phyloP scores from a whole-genome alignment of 2,329 filamentous ascomycete genomes.

The Lomentospora prolificans region DNA sequence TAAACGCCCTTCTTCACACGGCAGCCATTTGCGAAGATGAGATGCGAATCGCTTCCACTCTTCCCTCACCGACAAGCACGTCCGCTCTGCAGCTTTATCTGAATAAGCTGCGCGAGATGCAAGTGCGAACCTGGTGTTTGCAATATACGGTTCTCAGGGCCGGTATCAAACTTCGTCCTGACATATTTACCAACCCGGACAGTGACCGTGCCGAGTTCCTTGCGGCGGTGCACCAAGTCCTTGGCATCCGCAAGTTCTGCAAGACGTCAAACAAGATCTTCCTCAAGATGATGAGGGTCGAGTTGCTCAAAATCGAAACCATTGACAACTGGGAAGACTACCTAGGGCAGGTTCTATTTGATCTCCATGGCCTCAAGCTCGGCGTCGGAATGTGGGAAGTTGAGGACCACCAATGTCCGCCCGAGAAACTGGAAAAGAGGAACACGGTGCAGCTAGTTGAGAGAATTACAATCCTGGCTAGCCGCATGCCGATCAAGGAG shows the following conservation, averaged over 20 bases:
- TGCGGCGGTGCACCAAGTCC: constrained; percentile 69
- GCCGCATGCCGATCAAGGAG: constrained; percentile 81
- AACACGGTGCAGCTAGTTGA: constrained; percentile 77
- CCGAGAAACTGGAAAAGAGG: constrained; percentile 68
- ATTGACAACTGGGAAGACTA: constrained; percentile 80
- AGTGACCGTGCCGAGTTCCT: constrained; percentile 72
- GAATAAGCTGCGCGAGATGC: constrained; percentile 72
- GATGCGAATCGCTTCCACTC: constrained; percentile 64
- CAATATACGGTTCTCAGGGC: constrained; percentile 74
- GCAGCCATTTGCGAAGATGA: constrained; percentile 78
- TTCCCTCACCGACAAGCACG: constrained; percentile 44
- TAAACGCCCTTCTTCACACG: constrained; percentile 68
- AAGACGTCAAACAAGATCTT: constrained; percentile 79
- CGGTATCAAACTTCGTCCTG: constrained; percentile 56
- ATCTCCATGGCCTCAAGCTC: constrained; percentile 73
- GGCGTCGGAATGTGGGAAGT: constrained; percentile 56
- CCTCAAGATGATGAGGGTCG: constrained; percentile 77
- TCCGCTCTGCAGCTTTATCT: constrained; percentile 45
- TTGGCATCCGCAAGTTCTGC: constrained; percentile 79
- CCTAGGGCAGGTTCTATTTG: constrained; percentile 73
- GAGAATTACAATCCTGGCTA: constrained; percentile 71
- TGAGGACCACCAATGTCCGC: constrained; percentile 69
- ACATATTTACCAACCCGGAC: constrained; percentile 54
- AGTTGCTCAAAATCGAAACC: constrained; percentile 66
- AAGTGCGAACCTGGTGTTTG: constrained; percentile 79